Percentiles rank a stretch among this genome's conserved stretches.
phyloP scores from a whole-genome alignment of 352 stramenopile genomes.

The Chloridella minuta region DNA sequence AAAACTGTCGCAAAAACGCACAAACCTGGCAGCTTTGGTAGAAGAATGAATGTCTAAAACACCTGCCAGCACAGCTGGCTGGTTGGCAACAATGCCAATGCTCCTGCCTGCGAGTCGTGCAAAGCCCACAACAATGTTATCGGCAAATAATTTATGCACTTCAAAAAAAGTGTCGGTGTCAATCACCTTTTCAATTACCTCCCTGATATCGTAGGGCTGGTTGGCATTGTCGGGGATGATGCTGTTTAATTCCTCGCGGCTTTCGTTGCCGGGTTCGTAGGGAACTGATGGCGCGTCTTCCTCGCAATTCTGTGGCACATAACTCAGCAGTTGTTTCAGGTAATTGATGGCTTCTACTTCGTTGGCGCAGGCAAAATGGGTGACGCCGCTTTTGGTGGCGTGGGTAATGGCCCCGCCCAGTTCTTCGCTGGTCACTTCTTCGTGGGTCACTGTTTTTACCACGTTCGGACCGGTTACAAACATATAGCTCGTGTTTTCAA shows the following conservation, averaged over 20 bases:
- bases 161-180: slow-evolving; percentile 81
- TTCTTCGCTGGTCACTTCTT: slow-evolving; percentile 58
- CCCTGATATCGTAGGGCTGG: slow-evolving; percentile 84
- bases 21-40: slow-evolving; percentile 77
- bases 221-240: slow-evolving; percentile 83
- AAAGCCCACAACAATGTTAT: slow-evolving; percentile 88
- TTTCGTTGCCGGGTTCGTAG: slow-evolving; percentile 39
- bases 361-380: slow-evolving; percentile 70
- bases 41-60: slow-evolving; percentile 85
- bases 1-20: slow-evolving; percentile 85
- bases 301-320: slow-evolving; percentile 56
- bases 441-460: slow-evolving; percentile 85
- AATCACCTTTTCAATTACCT: slow-evolving; percentile 61
- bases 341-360: slow-evolving; percentile 63
- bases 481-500: slow-evolving; percentile 74
- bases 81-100: slow-evolving; percentile 83
- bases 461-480: slow-evolving; percentile 93
- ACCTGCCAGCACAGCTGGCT: slow-evolving; percentile 68
- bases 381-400: slow-evolving; percentile 64
- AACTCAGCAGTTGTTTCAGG: slow-evolving; percentile 66
- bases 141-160: slow-evolving; percentile 72
- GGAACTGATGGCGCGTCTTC: slow-evolving; percentile 33
- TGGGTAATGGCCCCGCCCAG: slow-evolving; percentile 67
- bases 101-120: slow-evolving; percentile 68
- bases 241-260: slow-evolving; percentile 44